Evolutionary conservation across 225 moss, liverwort and hornwort genomes (phyloP).

Genomic region (Polytrichum formosum): DNA sequence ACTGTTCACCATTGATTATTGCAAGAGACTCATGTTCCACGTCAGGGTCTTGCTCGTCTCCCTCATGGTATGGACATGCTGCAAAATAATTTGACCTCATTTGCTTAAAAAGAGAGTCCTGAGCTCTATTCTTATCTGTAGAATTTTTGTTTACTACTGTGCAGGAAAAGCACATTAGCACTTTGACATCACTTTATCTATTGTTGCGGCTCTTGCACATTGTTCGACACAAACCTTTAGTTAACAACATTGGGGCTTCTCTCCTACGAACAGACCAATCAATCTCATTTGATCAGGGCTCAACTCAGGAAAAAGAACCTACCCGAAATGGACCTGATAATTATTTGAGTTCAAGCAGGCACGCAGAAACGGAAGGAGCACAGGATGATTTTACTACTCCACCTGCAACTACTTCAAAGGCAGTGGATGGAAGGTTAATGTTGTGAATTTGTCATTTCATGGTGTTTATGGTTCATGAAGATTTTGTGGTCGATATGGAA

Average conservation of each 20-base stretch:
- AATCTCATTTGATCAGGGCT: constrained; percentile 37
- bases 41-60: no score
- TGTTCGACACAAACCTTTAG: constrained; percentile 85
- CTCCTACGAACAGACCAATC: constrained; percentile 66
- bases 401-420: constrained; percentile 37
- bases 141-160: not conserved
- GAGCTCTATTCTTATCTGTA: no score
- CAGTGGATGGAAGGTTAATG: constrained; percentile 55
- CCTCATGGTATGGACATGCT: no score
- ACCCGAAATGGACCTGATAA: constrained; percentile 22
- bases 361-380: constrained; percentile 23
- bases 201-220: constrained; percentile 89
- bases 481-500: no score
- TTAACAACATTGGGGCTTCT: constrained; percentile 86
- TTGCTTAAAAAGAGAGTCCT: no score
- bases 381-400: constrained; percentile 30
- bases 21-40: no score
- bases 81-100: no score
- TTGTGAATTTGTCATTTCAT: not conserved
- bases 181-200: constrained; percentile 91
- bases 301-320: constrained; percentile 39
- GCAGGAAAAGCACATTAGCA: constrained; percentile 88
- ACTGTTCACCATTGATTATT: no score
- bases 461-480: not conserved
- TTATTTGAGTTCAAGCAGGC: constrained; percentile 18